Evolutionary conservation across 2,329 filamentous ascomycete genomes (phyloP).

Genomic region (Monilinia fructigena): DNA sequence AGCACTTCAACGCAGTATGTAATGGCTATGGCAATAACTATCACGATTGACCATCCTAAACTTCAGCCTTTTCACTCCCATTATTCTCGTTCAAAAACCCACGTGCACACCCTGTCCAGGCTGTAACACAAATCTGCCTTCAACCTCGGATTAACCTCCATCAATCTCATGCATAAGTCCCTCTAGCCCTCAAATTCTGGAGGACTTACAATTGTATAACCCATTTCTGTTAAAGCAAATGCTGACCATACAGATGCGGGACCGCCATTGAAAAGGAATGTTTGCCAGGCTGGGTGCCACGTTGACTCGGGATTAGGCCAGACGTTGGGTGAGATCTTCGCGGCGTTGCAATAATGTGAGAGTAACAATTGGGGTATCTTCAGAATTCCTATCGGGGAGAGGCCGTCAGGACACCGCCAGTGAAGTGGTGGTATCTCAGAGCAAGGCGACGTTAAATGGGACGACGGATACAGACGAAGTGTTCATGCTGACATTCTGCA

Average conservation of each 20-base stretch:
- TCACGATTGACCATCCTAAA: neutral
- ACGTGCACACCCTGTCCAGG: constrained; percentile 59
- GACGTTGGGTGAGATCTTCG: constrained; percentile 55
- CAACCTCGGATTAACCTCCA: constrained; percentile 51
- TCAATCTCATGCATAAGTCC: constrained; percentile 56
- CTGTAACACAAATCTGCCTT: constrained; percentile 59
- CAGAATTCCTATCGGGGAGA: constrained; percentile 61
- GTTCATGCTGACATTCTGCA: constrained; percentile 68
- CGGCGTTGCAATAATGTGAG: constrained; percentile 74
- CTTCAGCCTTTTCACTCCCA: neutral
- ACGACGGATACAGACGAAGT: constrained; percentile 73
- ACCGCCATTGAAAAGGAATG: constrained; percentile 74
- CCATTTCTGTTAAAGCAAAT: constrained; percentile 76
- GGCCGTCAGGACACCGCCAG: constrained; percentile 64
- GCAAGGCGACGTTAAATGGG: constrained; percentile 77
- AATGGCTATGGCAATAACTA: neutral
- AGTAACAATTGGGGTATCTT: constrained; percentile 67
- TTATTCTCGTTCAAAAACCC: constrained; percentile 49
- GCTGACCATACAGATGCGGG: constrained; percentile 78
- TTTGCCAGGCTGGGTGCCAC: constrained; percentile 68
- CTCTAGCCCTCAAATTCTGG: constrained; percentile 66
- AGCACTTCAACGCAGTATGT: neutral
- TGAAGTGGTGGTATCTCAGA: constrained; percentile 71
- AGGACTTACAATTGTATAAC: constrained; percentile 73
- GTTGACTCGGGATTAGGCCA: constrained; percentile 57